Evolutionary conservation across 352 stramenopile species (phyloP).

Genomic region (Phytophthora kernoviae): DNA sequence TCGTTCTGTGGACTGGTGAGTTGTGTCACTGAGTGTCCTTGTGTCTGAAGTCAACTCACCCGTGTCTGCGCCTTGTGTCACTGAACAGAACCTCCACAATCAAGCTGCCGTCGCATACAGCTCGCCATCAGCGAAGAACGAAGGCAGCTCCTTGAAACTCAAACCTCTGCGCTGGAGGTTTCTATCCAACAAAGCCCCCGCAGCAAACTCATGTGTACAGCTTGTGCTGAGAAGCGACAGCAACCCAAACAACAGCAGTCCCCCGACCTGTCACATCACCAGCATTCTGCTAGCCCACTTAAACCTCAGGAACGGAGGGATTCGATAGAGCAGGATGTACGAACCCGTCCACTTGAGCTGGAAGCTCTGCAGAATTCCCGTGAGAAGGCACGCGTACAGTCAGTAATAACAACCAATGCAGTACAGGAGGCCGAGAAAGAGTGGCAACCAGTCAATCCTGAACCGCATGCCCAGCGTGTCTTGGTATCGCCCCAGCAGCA

Average conservation of each 20-base stretch:
- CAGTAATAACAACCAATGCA: background rate
- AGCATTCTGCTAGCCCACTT: background rate
- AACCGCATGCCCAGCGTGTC: constrained; percentile 17
- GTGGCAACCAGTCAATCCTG: constrained; percentile 18
- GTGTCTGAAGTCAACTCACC: constrained; percentile 9
- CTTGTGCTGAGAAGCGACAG: constrained; percentile 30
- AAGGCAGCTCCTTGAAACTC: constrained; percentile 17
- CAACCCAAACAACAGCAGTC: constrained; percentile 1
- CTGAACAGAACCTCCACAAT: constrained; percentile 23
- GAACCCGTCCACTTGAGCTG: background rate
- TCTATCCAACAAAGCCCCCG: constrained; percentile 24
- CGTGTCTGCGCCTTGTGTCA: background rate
- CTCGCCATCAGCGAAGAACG: constrained; percentile 5
- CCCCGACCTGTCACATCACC: constrained; percentile 8
- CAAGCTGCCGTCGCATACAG: constrained; percentile 19
- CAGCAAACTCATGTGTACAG: constrained; percentile 26
- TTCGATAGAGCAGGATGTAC: background rate
- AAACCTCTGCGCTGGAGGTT: constrained; percentile 37
- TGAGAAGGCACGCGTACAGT: background rate
- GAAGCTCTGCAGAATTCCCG: background rate
- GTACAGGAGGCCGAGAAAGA: constrained; percentile 10
- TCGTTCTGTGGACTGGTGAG: constrained; percentile 31
- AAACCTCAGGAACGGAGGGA: background rate
- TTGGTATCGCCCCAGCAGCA: constrained; percentile 11
- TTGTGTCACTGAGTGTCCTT: constrained; percentile 9